Base-by-base conservation (phyloP, 1,284 basidiomycete genomes). In the Malassezia brasiliensis region DNA sequence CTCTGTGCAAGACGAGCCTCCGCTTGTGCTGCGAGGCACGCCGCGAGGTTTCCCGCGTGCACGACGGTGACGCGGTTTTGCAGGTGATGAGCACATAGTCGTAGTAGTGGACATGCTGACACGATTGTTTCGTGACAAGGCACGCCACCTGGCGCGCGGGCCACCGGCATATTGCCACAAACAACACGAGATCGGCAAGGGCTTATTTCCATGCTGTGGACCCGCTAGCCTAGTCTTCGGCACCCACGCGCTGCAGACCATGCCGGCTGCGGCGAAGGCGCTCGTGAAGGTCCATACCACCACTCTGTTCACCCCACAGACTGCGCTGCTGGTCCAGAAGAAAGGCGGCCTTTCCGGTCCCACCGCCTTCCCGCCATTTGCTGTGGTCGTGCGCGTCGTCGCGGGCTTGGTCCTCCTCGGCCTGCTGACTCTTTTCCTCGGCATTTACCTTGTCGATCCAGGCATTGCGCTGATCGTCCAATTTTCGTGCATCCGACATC, bases 401-500 rank as follows among this genome's bases (percentile, higher is more conserved):
- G 2, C 69, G 65, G 32, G 64, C 38, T 44, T 52, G 55, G 14
- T 66, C 67, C 20, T 74, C 71, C n/a, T 49, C 47, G 19, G 47
- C 50, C 10, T 54, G 47, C 47, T 66, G 62, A 20, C 55, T 58
- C 1, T 50, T 49, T 39, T 74, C 71, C 19, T 66, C 55, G 2
- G 54, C 59, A 17, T 60, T 58, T 37, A 72, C 61, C 40, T 61
- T 62, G 15, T 50, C 48, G 11, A 74, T 50, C 44, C 65, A 63
- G 5, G 62, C 61, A 38, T 45, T 49, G n/a, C 88, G 81, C 52
- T 87, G 83, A 7, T 39, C 69, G 36, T 80, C 79, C 78, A 90
- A 79, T 15, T 77, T 72, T 25, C 78, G 75, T 1, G 90, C 90
- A 61, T 85, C 82, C 1, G 80, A 75, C 25, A 83, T 78, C 90